Evolutionary conservation across 106 monocot genomes (phyloP).

Genomic region (Acorus gramineus): DNA sequence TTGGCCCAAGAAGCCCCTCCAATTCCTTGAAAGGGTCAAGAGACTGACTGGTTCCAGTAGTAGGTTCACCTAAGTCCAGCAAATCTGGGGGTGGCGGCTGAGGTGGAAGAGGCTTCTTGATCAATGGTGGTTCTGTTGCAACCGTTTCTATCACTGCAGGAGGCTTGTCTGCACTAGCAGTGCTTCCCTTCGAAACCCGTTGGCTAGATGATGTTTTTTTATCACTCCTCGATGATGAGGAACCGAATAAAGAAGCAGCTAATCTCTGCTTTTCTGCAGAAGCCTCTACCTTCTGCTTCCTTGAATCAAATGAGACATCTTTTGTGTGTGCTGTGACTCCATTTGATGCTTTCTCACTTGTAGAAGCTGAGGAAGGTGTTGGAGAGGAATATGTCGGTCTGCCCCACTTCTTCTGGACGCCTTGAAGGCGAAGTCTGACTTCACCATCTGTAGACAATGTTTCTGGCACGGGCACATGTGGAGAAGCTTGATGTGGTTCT

Average conservation of each 20-base stretch:
- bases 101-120: slow-evolving; percentile 26
- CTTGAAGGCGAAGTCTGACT: slow-evolving; percentile 66
- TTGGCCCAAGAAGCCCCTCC: slow-evolving; percentile 70
- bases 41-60: slow-evolving; percentile 15
- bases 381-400: slow-evolving; percentile 60
- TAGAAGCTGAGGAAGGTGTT: slow-evolving; percentile 28
- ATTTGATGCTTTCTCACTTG: slow-evolving; percentile 35
- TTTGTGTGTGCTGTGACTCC: slow-evolving; percentile 28
- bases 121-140: slow-evolving; percentile 15
- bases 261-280: slow-evolving; percentile 89
- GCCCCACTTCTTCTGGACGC: slow-evolving; percentile 96
- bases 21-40: slow-evolving; percentile 77
- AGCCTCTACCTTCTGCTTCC: slow-evolving; percentile 47
- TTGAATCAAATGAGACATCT: slow-evolving; percentile 30
- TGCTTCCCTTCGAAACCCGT: slow-evolving; percentile 26
- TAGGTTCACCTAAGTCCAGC: slow-evolving; percentile 70
- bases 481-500: slow-evolving; percentile 26
- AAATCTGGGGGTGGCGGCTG: slow-evolving; percentile 58
- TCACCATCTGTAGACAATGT: slow-evolving; percentile 32
- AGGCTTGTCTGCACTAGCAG: slow-evolving; percentile 17
- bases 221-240: slow-evolving; percentile 45
- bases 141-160: slow-evolving; percentile 9
- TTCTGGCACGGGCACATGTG: slow-evolving; percentile 15
- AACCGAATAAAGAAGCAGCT: slow-evolving; percentile 89
- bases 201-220: slow-evolving; percentile 39